A percentile compares a stretch with the other conserved stretches of the same genome.
These are phyloP conservation scores for Pleomassaria siparia DNA, from an alignment of 2,329 filamentous ascomycete species.

Conservation along the genomic window DNA sequence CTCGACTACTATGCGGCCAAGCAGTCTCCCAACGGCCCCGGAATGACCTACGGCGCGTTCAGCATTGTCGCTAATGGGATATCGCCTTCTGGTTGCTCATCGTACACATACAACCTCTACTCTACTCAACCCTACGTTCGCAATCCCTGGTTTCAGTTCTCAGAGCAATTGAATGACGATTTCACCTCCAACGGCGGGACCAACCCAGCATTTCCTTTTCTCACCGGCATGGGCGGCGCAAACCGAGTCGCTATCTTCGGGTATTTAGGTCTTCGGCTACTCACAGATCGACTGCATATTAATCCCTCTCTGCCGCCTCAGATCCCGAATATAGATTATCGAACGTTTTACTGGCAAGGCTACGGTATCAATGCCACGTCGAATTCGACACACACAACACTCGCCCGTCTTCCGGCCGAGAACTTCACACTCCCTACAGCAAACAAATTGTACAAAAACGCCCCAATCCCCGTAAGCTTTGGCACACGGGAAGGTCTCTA, in stretches of 20 bases:
- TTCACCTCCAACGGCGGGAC: slow-evolving; percentile 63
- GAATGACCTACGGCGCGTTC: slow-evolving; percentile 73
- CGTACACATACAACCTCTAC: slow-evolving; percentile 67
- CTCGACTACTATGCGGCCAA: slow-evolving; percentile 71
- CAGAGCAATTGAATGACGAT: slow-evolving; percentile 67
- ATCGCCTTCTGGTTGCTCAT: slow-evolving; percentile 66
- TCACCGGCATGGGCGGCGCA: slow-evolving; percentile 70
- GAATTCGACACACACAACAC: slow-evolving; percentile 65
- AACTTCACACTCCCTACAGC: slow-evolving; percentile 53
- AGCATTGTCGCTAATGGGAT: slow-evolving; percentile 67
- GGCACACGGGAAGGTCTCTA: slow-evolving; percentile 49
- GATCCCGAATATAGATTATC: slow-evolving; percentile 61
- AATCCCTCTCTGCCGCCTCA: slow-evolving; percentile 68
- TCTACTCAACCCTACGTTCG: slow-evolving; percentile 65
- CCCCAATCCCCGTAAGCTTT: slow-evolving; percentile 61
- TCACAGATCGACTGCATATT: slow-evolving; percentile 61
- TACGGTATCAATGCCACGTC: slow-evolving; percentile 63
- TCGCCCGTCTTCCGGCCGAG: slow-evolving; percentile 52
- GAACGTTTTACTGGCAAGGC: slow-evolving; percentile 68
- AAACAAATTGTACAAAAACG: slow-evolving; percentile 55
- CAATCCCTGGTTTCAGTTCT: slow-evolving; percentile 70
- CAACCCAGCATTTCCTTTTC: slow-evolving; percentile 69
- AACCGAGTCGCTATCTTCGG: slow-evolving; percentile 69
- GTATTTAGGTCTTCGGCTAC: slow-evolving; percentile 65
- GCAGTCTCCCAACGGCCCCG: slow-evolving; percentile 68